phyloP scores from a whole-genome alignment of 805 yeast species.

The Kregervanrija pseudodelftensis region DNA sequence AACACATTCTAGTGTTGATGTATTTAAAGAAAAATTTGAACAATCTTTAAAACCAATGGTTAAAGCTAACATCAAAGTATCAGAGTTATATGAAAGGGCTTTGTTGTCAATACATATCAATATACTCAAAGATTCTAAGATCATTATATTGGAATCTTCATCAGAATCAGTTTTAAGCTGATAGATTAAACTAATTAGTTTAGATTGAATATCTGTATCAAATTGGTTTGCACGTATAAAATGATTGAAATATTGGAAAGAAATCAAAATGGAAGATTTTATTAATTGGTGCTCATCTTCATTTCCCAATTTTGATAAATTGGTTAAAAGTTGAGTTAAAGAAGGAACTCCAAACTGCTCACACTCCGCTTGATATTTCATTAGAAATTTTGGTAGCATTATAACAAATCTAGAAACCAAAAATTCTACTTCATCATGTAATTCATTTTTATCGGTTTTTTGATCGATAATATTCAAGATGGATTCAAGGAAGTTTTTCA shows the following conservation, averaged over 20 bases:
- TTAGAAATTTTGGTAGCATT: slow-evolving; percentile 49
- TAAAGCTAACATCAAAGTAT: slow-evolving; percentile 49
- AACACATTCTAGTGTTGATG: slow-evolving; percentile 65
- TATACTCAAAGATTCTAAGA: slow-evolving; percentile 62
- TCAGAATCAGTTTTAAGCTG: slow-evolving; percentile 53
- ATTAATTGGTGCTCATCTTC: slow-evolving; percentile 18
- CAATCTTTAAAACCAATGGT: slow-evolving; percentile 65
- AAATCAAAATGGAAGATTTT: slow-evolving; percentile 35
- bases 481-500: slow-evolving; percentile 19
- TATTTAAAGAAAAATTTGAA: slow-evolving; percentile 60
- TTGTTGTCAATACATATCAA: slow-evolving; percentile 43
- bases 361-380: slow-evolving; percentile 36
- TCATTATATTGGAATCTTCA: slow-evolving; percentile 71
- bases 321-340: slow-evolving; percentile 17
- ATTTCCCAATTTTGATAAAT: slow-evolving; percentile 17
- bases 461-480: slow-evolving; percentile 9
- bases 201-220: slow-evolving; percentile 19
- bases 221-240: slow-evolving; percentile 26
- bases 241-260: slow-evolving; percentile 41
- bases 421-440: slow-evolving; percentile 26
- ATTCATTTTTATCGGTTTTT: slow-evolving; percentile 8
- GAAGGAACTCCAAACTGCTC: slow-evolving; percentile 20
- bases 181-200: slow-evolving; percentile 30
- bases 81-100: slow-evolving; percentile 24
- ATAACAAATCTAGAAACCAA: slow-evolving; percentile 44